Evolutionary conservation across 2,329 filamentous ascomycete species (phyloP).

Genomic region (Neofusicoccum ribis): DNA sequence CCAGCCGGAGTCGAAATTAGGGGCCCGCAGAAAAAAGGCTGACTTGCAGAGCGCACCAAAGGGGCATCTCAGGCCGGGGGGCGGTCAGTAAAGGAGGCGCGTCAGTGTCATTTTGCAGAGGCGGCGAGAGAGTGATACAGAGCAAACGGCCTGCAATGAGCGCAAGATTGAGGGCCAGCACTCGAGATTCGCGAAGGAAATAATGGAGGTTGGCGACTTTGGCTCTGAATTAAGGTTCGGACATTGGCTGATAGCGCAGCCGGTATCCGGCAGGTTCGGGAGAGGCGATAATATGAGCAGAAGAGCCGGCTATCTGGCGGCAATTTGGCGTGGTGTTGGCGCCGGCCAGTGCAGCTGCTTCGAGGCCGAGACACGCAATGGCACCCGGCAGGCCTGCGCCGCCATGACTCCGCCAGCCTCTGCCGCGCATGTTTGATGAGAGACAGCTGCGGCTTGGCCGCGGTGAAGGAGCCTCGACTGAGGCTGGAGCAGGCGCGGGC

Average conservation of each 20-base stretch:
- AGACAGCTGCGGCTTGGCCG: background rate
- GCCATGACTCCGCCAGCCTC: background rate
- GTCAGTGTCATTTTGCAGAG: background rate
- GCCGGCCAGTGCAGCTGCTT: background rate
- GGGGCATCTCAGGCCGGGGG: background rate
- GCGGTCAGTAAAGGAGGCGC: no score
- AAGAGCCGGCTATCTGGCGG: background rate
- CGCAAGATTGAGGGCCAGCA: background rate
- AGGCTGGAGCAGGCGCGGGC: background rate
- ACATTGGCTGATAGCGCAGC: slow-evolving; percentile 7
- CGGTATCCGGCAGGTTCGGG: background rate
- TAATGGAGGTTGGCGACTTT: background rate
- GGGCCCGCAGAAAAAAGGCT: background rate
- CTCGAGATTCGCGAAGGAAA: no score
- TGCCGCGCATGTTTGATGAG: background rate
- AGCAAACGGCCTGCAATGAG: background rate
- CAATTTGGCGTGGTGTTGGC: background rate
- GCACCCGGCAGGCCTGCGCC: background rate
- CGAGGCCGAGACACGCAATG: background rate
- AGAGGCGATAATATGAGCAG: background rate
- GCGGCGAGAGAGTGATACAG: background rate
- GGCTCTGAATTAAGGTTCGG: slow-evolving; percentile 13
- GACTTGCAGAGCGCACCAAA: background rate
- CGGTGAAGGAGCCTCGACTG: slow-evolving; percentile 2
- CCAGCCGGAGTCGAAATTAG: background rate